A percentile compares a stretch with the other conserved stretches of the same genome.
Conservation (phyloP, 2,329 filamentous ascomycete genomes). For the Fusarium compactum region DNA sequence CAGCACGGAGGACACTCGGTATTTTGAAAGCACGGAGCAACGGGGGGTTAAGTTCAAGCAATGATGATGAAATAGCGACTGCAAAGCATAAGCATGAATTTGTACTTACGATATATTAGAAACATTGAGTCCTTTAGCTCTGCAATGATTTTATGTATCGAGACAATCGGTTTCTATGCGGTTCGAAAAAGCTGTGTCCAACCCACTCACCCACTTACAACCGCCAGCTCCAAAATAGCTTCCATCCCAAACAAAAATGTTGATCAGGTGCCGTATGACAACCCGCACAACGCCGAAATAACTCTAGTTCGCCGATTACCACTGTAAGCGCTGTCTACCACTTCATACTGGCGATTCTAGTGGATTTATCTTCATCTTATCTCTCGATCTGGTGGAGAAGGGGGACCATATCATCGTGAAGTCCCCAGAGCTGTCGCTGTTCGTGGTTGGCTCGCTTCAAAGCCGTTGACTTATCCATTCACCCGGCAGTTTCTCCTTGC, state of each 20-base stretch:
- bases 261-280: background rate
- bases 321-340: background rate
- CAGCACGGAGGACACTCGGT: conserved; percentile 44
- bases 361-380: background rate
- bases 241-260: background rate
- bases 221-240: background rate
- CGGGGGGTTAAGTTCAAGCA: background rate
- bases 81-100: background rate
- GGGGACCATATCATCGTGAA: background rate
- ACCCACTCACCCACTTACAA: conserved; percentile 3
- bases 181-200: too few relatives aligned
- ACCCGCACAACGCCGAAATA: background rate
- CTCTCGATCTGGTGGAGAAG: conserved; percentile 11
- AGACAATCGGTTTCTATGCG: too few relatives aligned
- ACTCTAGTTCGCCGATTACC: background rate
- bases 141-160: too few relatives aligned
- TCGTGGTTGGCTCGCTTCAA: conserved; percentile 31
- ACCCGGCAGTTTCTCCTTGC: conserved; percentile 19
- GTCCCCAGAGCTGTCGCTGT: background rate
- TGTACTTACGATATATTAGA: background rate
- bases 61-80: conserved; percentile 1
- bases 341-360: background rate
- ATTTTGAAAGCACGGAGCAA: conserved; percentile 35
- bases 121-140: background rate
- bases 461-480: conserved; percentile 28